Conservation (phyloP, 768 basidiomycete genomes). For the Boletus vinaceobasis region DNA sequence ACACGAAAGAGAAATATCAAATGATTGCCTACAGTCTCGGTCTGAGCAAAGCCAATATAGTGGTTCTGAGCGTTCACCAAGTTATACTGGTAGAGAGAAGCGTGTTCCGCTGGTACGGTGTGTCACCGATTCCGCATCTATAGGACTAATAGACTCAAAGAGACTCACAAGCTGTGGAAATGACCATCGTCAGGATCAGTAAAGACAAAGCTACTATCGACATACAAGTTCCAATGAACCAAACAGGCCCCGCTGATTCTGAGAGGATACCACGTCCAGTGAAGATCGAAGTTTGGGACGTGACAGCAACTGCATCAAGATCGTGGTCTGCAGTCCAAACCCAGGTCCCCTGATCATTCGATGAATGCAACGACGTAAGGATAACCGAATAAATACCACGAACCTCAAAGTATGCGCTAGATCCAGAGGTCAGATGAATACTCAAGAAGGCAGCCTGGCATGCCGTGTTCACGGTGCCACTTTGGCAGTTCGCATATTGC, state of each 20-base stretch:
- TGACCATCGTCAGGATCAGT: not conserved
- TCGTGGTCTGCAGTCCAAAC: slow-evolving; percentile 77
- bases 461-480: slow-evolving; percentile 36
- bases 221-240: slow-evolving; percentile 67
- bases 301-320: slow-evolving; percentile 44
- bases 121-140: not conserved
- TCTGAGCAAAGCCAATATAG: slow-evolving; percentile 50
- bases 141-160: not conserved
- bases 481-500: slow-evolving; percentile 41
- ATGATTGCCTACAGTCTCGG: slow-evolving; percentile 39
- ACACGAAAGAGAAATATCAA: not conserved
- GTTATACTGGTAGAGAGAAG: slow-evolving; percentile 46
- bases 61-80: slow-evolving; percentile 42
- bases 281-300: slow-evolving; percentile 52
- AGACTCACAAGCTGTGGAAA: slow-evolving; percentile 20
- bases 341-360: slow-evolving; percentile 57
- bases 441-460: slow-evolving; percentile 67
- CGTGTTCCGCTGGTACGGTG: slow-evolving; percentile 39
- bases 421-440: slow-evolving; percentile 53
- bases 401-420: slow-evolving; percentile 65
- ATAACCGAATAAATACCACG: not conserved
- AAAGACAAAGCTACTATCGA: not conserved
- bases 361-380: not conserved
- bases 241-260: slow-evolving; percentile 74
- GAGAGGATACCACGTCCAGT: slow-evolving; percentile 72